These are phyloP conservation scores for Curvularia hawaiiensis DNA, from an alignment of 2,329 filamentous ascomycete genomes.

Conservation along the genomic window DNA sequence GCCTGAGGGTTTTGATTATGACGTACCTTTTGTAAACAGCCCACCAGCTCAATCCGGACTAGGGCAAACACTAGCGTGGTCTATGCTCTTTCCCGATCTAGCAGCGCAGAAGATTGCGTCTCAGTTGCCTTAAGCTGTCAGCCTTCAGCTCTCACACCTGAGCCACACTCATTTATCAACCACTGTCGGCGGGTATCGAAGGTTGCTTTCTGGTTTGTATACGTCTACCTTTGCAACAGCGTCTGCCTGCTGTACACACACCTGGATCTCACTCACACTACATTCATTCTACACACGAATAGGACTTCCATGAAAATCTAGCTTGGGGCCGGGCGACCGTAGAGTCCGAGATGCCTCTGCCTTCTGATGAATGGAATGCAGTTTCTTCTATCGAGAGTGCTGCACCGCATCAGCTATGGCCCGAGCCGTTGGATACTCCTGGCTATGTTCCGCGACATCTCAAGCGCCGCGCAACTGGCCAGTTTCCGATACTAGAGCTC, in stretches of 20 bases:
- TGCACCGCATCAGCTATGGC: slow-evolving; percentile 18
- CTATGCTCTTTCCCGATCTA: not conserved
- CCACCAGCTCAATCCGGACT: slow-evolving; percentile 10
- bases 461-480: slow-evolving; percentile 22
- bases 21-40: slow-evolving; percentile 22
- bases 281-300: not conserved
- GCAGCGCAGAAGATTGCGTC: not conserved
- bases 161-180: not conserved
- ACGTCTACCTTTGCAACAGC: not conserved
- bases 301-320: not conserved
- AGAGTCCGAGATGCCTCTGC: not conserved
- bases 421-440: slow-evolving; percentile 32
- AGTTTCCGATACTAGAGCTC: slow-evolving; percentile 36
- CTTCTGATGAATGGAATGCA: not conserved
- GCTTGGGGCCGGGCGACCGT: not conserved
- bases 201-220: not conserved
- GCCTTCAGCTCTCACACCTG: not conserved
- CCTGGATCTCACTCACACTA: not conserved
- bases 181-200: not conserved
- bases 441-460: slow-evolving; percentile 33
- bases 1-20: slow-evolving; percentile 12
- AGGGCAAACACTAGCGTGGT: slow-evolving; percentile 1
- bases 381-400: not conserved
- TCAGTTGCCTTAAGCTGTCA: not conserved
- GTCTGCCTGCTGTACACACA: too few relatives aligned